A percentile compares a stretch with the other conserved stretches of the same genome.
These are phyloP conservation scores for Cutaneotrichosporon mucoides DNA, from an alignment of 1,284 basidiomycete genomes.

Conservation along the genomic window DNA sequence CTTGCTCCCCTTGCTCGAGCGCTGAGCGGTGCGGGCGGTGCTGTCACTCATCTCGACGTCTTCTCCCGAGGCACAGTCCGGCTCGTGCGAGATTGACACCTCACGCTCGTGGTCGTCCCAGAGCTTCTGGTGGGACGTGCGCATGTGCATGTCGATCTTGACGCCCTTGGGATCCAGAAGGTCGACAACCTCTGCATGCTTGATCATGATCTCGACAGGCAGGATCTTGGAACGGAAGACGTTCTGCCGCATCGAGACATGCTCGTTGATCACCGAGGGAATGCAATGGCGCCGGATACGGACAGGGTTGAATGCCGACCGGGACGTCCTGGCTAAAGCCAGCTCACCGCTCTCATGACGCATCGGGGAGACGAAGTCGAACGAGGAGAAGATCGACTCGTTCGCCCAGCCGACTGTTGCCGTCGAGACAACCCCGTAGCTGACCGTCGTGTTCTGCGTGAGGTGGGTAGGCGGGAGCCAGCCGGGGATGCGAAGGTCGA, in stretches of 20 bases:
- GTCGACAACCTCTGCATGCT: not conserved
- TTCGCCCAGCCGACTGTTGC: conserved; percentile 34
- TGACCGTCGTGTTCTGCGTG: conserved; percentile 24
- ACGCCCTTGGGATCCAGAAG: not conserved
- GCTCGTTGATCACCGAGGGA: conserved; percentile 17
- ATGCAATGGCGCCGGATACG: conserved; percentile 36
- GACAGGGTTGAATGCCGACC: conserved; percentile 22
- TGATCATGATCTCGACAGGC: not conserved
- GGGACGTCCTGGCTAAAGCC: not conserved
- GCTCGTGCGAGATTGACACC: too few species aligned
- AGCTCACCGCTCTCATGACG: not conserved
- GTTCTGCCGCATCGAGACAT: conserved; percentile 24
- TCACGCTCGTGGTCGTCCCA: not conserved
- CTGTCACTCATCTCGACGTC: too few species aligned
- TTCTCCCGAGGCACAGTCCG: too few species aligned
- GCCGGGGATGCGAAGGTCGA: conserved; percentile 45
- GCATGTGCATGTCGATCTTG: not conserved
- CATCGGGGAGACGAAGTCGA: not conserved
- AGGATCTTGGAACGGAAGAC: conserved; percentile 15
- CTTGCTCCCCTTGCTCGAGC: too few species aligned
- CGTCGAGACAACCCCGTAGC: conserved; percentile 33
- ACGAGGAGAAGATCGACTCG: not conserved
- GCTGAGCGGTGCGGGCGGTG: too few species aligned
- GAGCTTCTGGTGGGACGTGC: not conserved
- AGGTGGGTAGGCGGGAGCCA: conserved; percentile 43